Conservation (phyloP, 495 filamentous ascomycete genomes). For the Penicillium bialowiezense region DNA sequence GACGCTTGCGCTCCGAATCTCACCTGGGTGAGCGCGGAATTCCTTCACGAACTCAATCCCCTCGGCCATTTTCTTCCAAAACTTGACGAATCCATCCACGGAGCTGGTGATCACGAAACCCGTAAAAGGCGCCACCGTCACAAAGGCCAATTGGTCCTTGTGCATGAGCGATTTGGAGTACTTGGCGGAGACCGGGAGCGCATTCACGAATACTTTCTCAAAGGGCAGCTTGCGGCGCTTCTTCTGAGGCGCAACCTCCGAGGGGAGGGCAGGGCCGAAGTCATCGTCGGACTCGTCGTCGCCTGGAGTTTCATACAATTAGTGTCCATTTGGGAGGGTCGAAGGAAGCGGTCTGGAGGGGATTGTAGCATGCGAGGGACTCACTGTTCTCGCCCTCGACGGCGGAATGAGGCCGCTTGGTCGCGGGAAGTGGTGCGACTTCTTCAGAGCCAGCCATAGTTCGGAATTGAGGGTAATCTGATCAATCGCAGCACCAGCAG, state of each 20-base stretch:
- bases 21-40: conserved; percentile 84
- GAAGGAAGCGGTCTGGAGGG: conserved; percentile 4
- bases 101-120: conserved; percentile 95
- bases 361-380: conserved; percentile 5
- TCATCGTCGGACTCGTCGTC: conserved; percentile 84
- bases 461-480: background rate
- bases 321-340: background rate
- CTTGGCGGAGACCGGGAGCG: conserved; percentile 74
- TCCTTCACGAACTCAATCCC: conserved; percentile 98
- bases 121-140: conserved; percentile 81
- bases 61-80: conserved; percentile 94
- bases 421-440: conserved; percentile 11
- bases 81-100: conserved; percentile 91
- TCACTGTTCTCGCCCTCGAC: conserved; percentile 35
- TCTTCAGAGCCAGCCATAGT: conserved; percentile 34
- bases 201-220: conserved; percentile 90
- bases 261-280: conserved; percentile 86
- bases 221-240: conserved; percentile 87
- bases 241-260: conserved; percentile 74
- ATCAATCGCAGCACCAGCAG: background rate
- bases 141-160: conserved; percentile 85
- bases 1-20: conserved; percentile 76
- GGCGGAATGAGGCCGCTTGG: conserved; percentile 40
- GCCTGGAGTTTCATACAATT: conserved; percentile 22
- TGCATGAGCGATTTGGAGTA: conserved; percentile 99